phyloP scores from a whole-genome alignment of 176 grass and related monocot species.

The Urochloa ruziziensis region DNA sequence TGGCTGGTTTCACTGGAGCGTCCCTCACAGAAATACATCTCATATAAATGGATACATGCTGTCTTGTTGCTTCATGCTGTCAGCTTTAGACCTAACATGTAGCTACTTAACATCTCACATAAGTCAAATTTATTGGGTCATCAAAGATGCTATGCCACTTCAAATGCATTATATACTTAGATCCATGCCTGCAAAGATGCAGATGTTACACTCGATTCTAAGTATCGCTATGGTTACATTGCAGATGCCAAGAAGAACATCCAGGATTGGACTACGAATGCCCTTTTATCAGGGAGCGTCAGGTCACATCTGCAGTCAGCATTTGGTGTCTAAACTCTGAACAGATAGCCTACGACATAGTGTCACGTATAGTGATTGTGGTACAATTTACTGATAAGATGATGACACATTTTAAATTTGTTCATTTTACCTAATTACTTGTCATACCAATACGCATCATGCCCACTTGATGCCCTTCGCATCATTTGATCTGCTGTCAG shows the following conservation, averaged over 20 bases:
- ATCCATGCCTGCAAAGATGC: neutral
- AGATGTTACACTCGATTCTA: neutral
- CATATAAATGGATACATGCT: neutral
- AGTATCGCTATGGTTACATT: slow-evolving; percentile 17
- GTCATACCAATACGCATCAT: neutral
- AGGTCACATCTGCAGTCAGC: slow-evolving; percentile 75
- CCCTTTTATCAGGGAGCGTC: slow-evolving; percentile 62
- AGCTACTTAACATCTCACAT: neutral
- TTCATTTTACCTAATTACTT: neutral
- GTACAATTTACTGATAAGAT: slow-evolving; percentile 21
- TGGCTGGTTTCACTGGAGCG: neutral
- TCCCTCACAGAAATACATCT: neutral
- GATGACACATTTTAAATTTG: slow-evolving; percentile 10
- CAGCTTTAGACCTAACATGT: neutral
- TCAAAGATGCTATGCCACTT: slow-evolving; percentile 15
- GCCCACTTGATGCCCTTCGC: neutral
- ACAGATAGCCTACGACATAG: slow-evolving; percentile 3
- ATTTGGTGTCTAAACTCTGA: slow-evolving; percentile 63
- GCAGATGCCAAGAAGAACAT: slow-evolving; percentile 97
- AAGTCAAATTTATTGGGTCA: neutral
- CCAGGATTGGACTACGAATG: slow-evolving; percentile 57
- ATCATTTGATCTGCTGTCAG: neutral
- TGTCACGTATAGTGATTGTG: neutral
- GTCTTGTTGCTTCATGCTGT: neutral
- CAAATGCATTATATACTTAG: neutral